These are phyloP conservation scores for Gossypium trilobum DNA, from an alignment of 441 rosid species.

Conservation along the genomic window DNA sequence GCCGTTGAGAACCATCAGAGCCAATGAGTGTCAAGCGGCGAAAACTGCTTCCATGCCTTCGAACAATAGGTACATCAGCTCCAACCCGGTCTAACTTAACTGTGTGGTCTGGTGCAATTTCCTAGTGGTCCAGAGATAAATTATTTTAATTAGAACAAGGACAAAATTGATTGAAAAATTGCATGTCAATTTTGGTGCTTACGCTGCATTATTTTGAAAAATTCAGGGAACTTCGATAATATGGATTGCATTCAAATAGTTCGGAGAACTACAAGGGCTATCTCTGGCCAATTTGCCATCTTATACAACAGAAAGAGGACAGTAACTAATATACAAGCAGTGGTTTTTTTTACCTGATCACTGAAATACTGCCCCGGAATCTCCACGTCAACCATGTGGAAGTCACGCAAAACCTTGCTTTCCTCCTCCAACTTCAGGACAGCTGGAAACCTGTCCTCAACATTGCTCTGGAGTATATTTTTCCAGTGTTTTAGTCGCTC, in stretches of 20 bases:
- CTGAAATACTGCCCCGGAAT: conserved; percentile 96
- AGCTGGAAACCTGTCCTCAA: conserved; percentile 91
- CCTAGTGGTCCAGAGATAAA: conserved; percentile 37
- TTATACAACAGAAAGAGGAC: neutral
- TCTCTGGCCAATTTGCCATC: neutral
- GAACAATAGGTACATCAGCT: conserved; percentile 93
- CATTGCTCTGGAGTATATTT: conserved; percentile 88
- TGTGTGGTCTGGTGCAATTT: conserved; percentile 88
- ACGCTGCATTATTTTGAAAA: neutral
- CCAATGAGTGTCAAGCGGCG: conserved; percentile 90
- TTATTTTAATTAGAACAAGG: conserved; percentile 8
- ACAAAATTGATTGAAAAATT: neutral
- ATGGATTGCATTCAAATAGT: neutral
- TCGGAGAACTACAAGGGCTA: neutral
- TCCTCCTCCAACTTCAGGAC: conserved; percentile 92
- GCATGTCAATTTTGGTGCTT: neutral
- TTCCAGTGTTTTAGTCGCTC: conserved; percentile 88
- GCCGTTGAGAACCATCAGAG: conserved; percentile 95
- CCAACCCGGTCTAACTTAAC: conserved; percentile 91
- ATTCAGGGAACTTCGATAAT: neutral
- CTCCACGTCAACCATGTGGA: conserved; percentile 95
- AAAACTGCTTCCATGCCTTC: conserved; percentile 99
- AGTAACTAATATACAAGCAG: neutral
- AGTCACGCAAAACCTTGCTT: conserved; percentile 83
- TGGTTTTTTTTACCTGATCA: conserved; percentile 58